A percentile compares a stretch with the other conserved stretches of the same genome.
These are phyloP conservation scores for Coemansia reversa DNA, from an alignment of 192 early-diverging fungal genomes.

Conservation along the genomic window DNA sequence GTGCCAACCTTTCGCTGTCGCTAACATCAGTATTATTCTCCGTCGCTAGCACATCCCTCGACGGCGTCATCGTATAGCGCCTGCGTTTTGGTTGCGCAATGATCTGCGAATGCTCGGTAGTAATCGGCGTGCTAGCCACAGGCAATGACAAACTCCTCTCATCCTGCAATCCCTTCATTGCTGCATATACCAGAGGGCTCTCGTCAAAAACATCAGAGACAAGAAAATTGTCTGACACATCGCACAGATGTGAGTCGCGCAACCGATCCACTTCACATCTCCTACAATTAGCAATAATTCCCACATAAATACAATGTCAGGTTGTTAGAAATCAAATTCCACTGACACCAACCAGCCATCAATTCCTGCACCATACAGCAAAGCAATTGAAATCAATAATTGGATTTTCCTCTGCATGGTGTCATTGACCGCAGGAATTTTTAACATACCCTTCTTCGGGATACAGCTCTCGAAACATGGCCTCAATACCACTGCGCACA, in stretches of 20 bases:
- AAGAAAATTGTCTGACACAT: slow-evolving; percentile 43
- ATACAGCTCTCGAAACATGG: slow-evolving; percentile 36
- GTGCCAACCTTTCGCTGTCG: background rate
- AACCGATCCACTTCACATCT: slow-evolving; percentile 25
- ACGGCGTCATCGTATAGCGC: slow-evolving; percentile 35
- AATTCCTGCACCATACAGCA: background rate
- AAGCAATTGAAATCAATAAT: background rate
- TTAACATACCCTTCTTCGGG: slow-evolving; percentile 43
- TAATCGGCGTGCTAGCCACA: background rate
- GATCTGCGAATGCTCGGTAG: background rate
- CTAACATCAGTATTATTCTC: background rate
- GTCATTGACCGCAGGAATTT: too few species aligned
- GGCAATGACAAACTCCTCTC: background rate
- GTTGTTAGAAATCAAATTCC: background rate
- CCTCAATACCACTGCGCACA: slow-evolving; percentile 26
- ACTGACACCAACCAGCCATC: background rate
- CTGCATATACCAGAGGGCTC: slow-evolving; percentile 41
- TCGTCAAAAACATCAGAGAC: slow-evolving; percentile 52
- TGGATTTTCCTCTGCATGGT: background rate
- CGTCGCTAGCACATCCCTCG: background rate
- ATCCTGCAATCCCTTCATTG: slow-evolving; percentile 28
- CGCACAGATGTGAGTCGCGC: slow-evolving; percentile 47
- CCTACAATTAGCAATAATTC: slow-evolving; percentile 12
- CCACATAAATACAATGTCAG: background rate
- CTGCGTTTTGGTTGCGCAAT: slow-evolving; percentile 26